Evolutionary conservation across 768 basidiomycete genomes (phyloP).

Genomic region (Suillus cothurnatus): DNA sequence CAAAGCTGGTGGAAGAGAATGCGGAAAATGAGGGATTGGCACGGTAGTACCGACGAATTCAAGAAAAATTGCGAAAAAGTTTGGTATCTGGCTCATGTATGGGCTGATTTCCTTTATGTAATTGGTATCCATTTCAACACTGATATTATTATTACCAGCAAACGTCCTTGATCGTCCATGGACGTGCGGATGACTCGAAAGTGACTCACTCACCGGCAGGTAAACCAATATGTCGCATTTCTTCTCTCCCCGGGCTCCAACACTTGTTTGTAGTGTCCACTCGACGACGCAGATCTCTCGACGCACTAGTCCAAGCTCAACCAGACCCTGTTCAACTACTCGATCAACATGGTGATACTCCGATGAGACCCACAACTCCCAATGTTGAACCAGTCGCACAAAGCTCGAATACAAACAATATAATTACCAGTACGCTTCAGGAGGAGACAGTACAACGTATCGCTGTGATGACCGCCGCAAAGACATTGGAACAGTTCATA

Average conservation of each 20-base stretch:
- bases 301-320: neutral
- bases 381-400: neutral
- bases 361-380: neutral
- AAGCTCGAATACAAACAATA: neutral
- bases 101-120: neutral
- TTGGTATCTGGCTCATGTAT: neutral
- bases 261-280: neutral
- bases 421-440: neutral
- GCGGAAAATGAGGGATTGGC: neutral
- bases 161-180: neutral
- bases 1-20: neutral
- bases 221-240: neutral
- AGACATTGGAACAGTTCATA: neutral
- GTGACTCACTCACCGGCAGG: neutral
- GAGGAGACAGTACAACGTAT: neutral
- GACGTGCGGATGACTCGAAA: neutral
- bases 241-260: neutral
- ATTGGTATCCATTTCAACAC: neutral
- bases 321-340: neutral
- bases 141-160: neutral
- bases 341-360: neutral
- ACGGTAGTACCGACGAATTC: neutral
- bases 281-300: neutral
- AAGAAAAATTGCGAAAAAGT: rapidly evolving
- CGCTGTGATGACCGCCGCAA: neutral